Evolutionary conservation across 345 rosid species (phyloP).

Genomic region (Populus pruinosa): DNA sequence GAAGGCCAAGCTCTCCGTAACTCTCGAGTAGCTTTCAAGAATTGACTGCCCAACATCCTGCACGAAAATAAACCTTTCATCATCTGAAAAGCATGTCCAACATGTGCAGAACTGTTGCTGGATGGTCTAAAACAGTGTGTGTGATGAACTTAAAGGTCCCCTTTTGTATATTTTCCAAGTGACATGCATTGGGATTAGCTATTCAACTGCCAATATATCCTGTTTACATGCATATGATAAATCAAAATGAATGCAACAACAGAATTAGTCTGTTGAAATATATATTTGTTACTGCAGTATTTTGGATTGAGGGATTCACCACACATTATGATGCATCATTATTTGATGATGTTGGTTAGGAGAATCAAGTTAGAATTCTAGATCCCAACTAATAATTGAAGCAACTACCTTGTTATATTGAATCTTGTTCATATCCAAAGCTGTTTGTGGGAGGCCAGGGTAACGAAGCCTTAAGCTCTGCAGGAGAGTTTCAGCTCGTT

Average conservation of each 20-base stretch:
- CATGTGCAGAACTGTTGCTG: not conserved
- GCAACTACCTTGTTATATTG: slow-evolving; percentile 74
- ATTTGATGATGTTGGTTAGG: not conserved
- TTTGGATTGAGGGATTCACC: not conserved
- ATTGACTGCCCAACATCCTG: slow-evolving; percentile 99
- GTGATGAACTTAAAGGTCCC: no score
- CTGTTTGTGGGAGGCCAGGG: slow-evolving; percentile 92
- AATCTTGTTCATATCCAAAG: slow-evolving; percentile 93
- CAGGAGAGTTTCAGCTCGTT: slow-evolving; percentile 73
- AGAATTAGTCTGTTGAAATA: not conserved
- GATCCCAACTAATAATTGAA: not conserved
- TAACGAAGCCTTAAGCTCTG: slow-evolving; percentile 73
- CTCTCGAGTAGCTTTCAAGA: slow-evolving; percentile 97
- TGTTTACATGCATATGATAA: not conserved
- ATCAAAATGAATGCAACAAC: not conserved
- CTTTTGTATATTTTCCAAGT: no score
- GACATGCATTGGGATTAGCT: no score
- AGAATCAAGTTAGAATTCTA: no score
- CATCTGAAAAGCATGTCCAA: not conserved
- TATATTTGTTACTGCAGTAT: not conserved
- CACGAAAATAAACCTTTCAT: not conserved
- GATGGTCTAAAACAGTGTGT: not conserved
- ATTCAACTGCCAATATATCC: not conserved
- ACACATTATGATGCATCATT: not conserved
- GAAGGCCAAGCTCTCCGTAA: slow-evolving; percentile 97